A percentile compares a stretch with the other conserved stretches of the same genome.
Conservation (phyloP, 1,139 yeast genomes). For the Kluyveromyces sp. region DNA sequence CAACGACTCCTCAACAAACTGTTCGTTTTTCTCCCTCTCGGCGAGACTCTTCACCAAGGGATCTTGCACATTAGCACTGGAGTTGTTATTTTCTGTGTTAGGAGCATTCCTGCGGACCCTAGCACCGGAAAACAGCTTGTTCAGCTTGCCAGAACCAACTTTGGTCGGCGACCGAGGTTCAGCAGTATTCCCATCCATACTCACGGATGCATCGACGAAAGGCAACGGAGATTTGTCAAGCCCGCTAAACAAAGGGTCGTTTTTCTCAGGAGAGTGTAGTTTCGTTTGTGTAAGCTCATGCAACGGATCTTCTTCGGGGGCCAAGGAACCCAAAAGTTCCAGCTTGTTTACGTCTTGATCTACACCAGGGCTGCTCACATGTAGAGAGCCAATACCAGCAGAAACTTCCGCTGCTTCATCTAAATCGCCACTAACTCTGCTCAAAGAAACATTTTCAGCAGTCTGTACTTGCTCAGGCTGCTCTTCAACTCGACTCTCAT, state of each 20-base stretch:
- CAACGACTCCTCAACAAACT: conserved; percentile 22
- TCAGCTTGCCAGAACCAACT: conserved; percentile 18
- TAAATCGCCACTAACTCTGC: background rate
- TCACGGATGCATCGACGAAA: conserved; percentile 6
- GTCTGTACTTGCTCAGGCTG: conserved; percentile 7
- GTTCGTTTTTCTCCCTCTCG: conserved; percentile 17
- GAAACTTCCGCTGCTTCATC: background rate
- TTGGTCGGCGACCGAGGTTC: conserved; percentile 7
- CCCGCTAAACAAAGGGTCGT: conserved; percentile 24
- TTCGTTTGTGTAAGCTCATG: conserved; percentile 14
- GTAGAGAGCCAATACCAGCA: background rate
- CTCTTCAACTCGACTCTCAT: conserved; percentile 12
- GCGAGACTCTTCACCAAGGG: conserved; percentile 22
- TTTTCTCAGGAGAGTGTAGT: conserved; percentile 13
- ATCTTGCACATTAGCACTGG: conserved; percentile 16
- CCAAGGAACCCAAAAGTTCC: conserved; percentile 18
- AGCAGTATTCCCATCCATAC: conserved; percentile 5
- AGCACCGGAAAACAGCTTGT: conserved; percentile 22
- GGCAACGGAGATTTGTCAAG: conserved; percentile 19
- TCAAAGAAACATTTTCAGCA: background rate
- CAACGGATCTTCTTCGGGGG: conserved; percentile 26
- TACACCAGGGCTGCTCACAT: background rate
- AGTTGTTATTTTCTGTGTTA: conserved; percentile 6
- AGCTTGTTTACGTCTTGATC: background rate
- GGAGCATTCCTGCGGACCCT: conserved; percentile 25